Evolutionary conservation across 2,329 filamentous ascomycete genomes (phyloP).

Genomic region (Colletotrichum tropicale): DNA sequence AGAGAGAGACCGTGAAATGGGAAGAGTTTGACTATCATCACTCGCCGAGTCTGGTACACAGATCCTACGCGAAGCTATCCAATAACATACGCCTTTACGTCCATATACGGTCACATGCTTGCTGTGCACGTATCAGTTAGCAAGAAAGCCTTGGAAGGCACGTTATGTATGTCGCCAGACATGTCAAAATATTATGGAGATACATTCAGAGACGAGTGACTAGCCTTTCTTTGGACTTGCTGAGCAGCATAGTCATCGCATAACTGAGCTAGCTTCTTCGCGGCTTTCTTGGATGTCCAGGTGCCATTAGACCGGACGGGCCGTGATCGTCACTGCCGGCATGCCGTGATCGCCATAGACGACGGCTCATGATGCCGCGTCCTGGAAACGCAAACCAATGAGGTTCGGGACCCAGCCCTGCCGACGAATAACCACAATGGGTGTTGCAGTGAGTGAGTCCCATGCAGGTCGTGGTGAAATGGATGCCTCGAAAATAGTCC

Average conservation of each 20-base stretch:
- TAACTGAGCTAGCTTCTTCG: not conserved
- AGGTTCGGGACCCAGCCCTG: no score
- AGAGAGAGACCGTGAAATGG: not conserved
- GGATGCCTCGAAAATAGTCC: not conserved
- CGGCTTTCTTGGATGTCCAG: not conserved
- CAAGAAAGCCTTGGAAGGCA: not conserved
- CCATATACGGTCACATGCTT: not conserved
- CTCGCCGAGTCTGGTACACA: not conserved
- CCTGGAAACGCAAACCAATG: not conserved
- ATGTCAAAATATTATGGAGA: not conserved
- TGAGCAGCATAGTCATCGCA: not conserved
- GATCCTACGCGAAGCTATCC: not conserved
- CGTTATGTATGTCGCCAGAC: not conserved
- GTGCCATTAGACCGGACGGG: not conserved
- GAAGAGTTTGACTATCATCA: not conserved
- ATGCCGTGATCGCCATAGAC: not conserved
- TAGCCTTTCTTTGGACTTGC: not conserved
- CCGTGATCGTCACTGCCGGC: not conserved
- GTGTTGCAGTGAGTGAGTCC: not conserved
- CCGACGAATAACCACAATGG: not conserved
- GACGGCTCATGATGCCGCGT: not conserved
- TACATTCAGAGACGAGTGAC: not conserved
- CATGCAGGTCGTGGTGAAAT: not conserved
- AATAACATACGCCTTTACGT: not conserved
- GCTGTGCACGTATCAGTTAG: not conserved